Evolutionary conservation across 495 filamentous ascomycete species (phyloP).

Genomic region (Penicillium coffeae): DNA sequence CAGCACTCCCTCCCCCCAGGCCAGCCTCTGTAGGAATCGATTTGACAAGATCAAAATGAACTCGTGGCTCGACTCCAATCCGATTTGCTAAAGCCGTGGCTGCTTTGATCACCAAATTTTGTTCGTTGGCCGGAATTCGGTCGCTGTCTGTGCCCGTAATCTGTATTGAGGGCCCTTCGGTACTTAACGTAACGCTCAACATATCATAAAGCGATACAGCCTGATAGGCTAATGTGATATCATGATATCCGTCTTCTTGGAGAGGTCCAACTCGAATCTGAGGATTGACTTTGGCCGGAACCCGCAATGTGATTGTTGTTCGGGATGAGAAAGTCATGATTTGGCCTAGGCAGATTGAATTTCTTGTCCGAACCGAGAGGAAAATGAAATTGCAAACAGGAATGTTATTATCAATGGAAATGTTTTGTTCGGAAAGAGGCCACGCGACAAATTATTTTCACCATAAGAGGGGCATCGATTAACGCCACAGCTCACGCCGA

Average conservation of each 20-base stretch:
- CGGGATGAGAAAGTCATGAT: background rate
- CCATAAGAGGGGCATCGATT: background rate
- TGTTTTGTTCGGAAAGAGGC: conserved; percentile 3
- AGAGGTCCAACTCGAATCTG: conserved; percentile 7
- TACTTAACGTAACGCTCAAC: background rate
- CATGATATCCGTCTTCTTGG: conserved; percentile 9
- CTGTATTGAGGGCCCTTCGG: background rate
- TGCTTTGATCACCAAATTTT: conserved; percentile 9
- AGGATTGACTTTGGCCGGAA: conserved; percentile 9
- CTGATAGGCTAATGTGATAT: conserved; percentile 8
- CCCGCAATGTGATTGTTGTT: conserved; percentile 1
- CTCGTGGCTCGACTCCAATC: background rate
- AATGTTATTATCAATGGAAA: no score
- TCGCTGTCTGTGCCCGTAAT: conserved; percentile 6
- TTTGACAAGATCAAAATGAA: conserved; percentile 10
- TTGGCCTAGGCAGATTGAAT: no score
- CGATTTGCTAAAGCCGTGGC: background rate
- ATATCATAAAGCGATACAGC: conserved; percentile 8
- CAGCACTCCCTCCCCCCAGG: conserved; percentile 9
- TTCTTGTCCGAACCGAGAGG: no score
- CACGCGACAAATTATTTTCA: conserved; percentile 1
- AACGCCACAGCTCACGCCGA: conserved; percentile 2
- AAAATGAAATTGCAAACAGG: no score
- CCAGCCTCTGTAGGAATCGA: conserved; percentile 4
- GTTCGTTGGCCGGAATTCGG: conserved; percentile 1